Conservation (phyloP, 371 early-diverging fungal species). For the Zychaea mexicana region DNA sequence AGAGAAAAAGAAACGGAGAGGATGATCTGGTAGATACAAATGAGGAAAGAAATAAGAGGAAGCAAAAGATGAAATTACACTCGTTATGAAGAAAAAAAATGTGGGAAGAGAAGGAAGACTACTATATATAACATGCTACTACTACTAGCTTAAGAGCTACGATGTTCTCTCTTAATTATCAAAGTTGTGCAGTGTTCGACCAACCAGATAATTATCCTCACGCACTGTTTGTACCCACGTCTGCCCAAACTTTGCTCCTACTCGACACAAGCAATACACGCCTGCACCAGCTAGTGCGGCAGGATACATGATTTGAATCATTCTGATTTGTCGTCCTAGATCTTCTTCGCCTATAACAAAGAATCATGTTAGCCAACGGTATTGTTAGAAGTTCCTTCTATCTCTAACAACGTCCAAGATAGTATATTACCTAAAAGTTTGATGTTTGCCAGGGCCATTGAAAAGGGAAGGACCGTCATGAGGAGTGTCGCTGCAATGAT, state of each 20-base stretch:
- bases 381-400: neutral
- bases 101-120: neutral
- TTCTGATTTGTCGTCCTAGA: constrained; percentile 17
- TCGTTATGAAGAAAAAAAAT: neutral
- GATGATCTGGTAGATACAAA: neutral
- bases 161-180: too few relatives aligned
- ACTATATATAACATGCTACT: neutral
- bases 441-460: neutral
- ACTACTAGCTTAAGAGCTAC: too few relatives aligned
- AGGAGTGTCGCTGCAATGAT: neutral
- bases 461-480: neutral
- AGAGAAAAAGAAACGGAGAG: neutral
- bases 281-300: constrained; percentile 26
- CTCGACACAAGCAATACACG: constrained; percentile 27
- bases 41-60: neutral
- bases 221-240: constrained; percentile 56
- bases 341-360: constrained; percentile 16
- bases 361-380: neutral
- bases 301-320: constrained; percentile 46
- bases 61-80: constrained; percentile 1
- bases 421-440: neutral
- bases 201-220: constrained; percentile 68
- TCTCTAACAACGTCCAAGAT: neutral
- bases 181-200: constrained; percentile 66
- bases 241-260: constrained; percentile 32